Conservation (phyloP, 805 yeast genomes). For the Ogataea nakhonphanomensis region DNA sequence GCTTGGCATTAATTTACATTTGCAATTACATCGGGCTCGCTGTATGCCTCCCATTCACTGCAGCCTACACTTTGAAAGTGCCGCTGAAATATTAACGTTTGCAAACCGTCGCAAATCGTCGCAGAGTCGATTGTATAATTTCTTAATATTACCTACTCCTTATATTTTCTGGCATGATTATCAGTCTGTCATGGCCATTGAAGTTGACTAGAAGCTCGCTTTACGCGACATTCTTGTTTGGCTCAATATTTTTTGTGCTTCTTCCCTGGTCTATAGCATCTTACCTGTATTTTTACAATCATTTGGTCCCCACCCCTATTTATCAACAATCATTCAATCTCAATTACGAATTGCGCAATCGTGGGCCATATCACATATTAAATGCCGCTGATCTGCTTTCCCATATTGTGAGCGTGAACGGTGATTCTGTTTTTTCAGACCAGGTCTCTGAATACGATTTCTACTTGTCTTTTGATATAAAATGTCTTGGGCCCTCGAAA, state of each 20-base stretch:
- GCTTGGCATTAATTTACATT: constrained; percentile 72
- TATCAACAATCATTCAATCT: constrained; percentile 13
- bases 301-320: constrained; percentile 28
- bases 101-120: too few relatives aligned
- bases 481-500: constrained; percentile 8
- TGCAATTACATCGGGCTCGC: constrained; percentile 68
- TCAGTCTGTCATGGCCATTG: constrained; percentile 25
- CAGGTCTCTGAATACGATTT: constrained; percentile 20
- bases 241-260: constrained; percentile 25
- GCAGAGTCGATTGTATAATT: background rate
- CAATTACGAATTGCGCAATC: constrained; percentile 22
- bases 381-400: constrained; percentile 20
- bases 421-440: constrained; percentile 11
- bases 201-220: constrained; percentile 20
- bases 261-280: constrained; percentile 33
- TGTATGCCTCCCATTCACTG: constrained; percentile 68
- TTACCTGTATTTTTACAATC: constrained; percentile 30
- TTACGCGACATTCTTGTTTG: constrained; percentile 12
- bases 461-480: constrained; percentile 16
- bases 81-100: constrained; percentile 36
- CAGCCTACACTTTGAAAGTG: constrained; percentile 63
- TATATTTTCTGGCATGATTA: constrained; percentile 11
- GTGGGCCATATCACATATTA: constrained; percentile 23
- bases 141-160: background rate
- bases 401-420: constrained; percentile 9